Percentiles rank a stretch among this genome's conserved stretches.
Evolutionary conservation across 1,284 basidiomycete species (phyloP).

Genomic region (Caloboletus firmus): DNA sequence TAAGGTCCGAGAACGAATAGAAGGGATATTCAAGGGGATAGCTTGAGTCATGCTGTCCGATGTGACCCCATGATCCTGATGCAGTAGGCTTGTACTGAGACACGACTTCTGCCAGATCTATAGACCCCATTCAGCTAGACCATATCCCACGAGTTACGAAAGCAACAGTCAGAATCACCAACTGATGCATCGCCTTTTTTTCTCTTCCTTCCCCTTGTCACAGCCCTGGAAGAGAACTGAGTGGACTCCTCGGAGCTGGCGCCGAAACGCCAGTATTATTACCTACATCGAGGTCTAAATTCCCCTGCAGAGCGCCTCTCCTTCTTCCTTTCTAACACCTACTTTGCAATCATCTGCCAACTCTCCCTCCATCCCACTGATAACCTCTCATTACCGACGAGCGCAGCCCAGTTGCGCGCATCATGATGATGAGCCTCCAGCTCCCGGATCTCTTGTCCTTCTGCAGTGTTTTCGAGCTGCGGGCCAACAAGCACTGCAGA

Average conservation of each 20-base stretch:
- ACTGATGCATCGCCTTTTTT: conserved; percentile 8
- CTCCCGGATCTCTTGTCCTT: conserved; percentile 56
- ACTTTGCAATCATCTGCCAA: conserved; percentile 1
- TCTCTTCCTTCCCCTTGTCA: neutral
- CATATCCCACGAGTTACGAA: neutral
- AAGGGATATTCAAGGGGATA: conserved; percentile 21
- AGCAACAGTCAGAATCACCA: neutral
- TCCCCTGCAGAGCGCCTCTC: neutral
- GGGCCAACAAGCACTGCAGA: conserved; percentile 52
- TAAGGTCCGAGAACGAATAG: conserved; percentile 26
- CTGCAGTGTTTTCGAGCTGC: conserved; percentile 47
- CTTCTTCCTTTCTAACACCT: conserved; percentile 10
- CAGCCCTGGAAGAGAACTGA: neutral
- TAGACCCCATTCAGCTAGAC: conserved; percentile 3
- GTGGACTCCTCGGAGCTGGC: conserved; percentile 23
- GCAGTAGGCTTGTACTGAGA: neutral
- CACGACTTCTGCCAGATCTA: neutral
- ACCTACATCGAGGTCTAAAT: conserved; percentile 13
- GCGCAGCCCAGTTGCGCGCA: neutral
- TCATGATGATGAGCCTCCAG: conserved; percentile 46
- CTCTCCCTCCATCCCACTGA: neutral
- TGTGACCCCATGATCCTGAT: neutral
- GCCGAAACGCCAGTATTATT: conserved; percentile 10
- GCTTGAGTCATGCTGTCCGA: conserved; percentile 4
- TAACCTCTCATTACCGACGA: neutral